Percentiles rank a stretch among this genome's conserved stretches.
These are phyloP conservation scores for Fraxinus nigra DNA, from an alignment of 305 asterid species.

Conservation along the genomic window DNA sequence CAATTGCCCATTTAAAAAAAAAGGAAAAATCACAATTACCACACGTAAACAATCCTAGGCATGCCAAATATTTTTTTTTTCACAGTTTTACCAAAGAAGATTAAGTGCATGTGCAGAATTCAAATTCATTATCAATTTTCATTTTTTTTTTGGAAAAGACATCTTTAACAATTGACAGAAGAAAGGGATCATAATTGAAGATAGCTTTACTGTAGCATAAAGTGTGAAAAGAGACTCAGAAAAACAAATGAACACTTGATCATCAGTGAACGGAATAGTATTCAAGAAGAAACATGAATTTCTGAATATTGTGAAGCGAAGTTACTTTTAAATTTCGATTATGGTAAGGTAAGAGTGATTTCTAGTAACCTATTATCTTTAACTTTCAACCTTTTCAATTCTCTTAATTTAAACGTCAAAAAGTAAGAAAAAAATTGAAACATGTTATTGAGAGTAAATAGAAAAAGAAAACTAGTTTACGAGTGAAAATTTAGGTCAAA, in stretches of 20 bases:
- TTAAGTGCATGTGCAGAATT: not conserved
- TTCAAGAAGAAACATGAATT: not conserved
- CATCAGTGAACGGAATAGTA: not conserved
- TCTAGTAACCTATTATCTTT: not conserved
- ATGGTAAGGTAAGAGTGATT: not conserved
- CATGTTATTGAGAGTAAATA: not conserved
- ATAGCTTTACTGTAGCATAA: not conserved
- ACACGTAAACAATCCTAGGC: not conserved
- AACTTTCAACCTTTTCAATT: not conserved
- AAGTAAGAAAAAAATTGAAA: not conserved
- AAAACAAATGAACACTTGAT: not conserved
- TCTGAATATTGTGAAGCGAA: not conserved
- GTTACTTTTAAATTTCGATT: not conserved
- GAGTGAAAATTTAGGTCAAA: not conserved
- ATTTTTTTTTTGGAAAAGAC: not conserved
- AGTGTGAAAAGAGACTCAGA: not conserved
- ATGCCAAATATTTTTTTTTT: not conserved
- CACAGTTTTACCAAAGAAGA: not conserved
- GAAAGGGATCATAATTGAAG: not conserved
- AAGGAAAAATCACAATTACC: not conserved
- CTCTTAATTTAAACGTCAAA: not conserved
- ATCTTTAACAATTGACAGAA: not conserved
- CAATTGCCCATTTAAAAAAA: too few relatives aligned
- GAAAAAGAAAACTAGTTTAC: not conserved
- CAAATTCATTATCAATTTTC: not conserved